Percentiles rank a stretch among this genome's conserved stretches.
Conservation (phyloP, 2,329 filamentous ascomycete species). For the Paraphaeosphaeria minitans region DNA sequence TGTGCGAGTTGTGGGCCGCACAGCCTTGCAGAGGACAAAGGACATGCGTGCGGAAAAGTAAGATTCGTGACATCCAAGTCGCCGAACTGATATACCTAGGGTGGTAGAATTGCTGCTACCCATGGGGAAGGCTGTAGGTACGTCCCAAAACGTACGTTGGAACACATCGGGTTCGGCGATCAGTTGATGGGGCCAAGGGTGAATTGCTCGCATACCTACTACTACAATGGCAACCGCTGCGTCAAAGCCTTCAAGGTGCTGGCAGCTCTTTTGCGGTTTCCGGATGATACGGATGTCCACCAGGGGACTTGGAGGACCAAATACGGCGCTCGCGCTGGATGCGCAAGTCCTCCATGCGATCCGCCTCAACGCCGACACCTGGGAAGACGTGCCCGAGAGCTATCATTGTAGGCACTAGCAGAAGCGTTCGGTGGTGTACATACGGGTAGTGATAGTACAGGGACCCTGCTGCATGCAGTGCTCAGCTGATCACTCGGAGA, state of each 20-base stretch:
- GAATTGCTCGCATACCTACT: neutral
- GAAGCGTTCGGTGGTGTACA: neutral
- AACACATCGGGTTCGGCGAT: neutral
- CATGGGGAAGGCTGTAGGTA: neutral
- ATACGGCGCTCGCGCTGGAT: neutral
- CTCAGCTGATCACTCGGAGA: neutral
- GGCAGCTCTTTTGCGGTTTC: neutral
- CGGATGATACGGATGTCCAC: neutral
- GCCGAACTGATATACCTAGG: neutral
- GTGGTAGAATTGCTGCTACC: neutral
- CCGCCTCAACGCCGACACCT: neutral
- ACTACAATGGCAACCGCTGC: neutral
- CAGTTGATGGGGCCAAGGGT: neutral
- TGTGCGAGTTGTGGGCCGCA: neutral
- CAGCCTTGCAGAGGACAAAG: neutral
- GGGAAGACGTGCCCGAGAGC: neutral
- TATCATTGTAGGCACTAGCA: neutral
- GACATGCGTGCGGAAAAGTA: slow-evolving; percentile 1
- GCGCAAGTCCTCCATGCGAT: neutral
- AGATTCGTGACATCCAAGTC: slow-evolving; percentile 1
- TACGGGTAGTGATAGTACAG: neutral
- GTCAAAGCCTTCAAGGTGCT: neutral
- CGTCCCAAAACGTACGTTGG: neutral
- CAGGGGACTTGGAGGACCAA: neutral
- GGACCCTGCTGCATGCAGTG: neutral